Base-by-base conservation (phyloP, 1,284 basidiomycete genomes). In the Rhodotorula sp. region DNA sequence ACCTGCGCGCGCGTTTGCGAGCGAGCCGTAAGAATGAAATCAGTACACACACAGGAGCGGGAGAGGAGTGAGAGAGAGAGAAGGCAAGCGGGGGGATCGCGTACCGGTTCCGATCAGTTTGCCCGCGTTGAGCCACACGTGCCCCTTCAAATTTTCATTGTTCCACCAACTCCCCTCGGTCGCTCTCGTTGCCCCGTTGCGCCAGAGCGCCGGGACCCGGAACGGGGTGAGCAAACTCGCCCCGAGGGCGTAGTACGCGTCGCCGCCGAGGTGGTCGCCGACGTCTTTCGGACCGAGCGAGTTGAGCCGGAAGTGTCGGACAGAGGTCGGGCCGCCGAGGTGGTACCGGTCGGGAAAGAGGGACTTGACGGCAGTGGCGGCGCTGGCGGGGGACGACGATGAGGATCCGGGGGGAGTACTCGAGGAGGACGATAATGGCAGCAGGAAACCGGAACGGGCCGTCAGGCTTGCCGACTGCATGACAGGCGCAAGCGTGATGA, bases 311-410 rank as follows among this genome's bases (percentile, higher is more conserved):
- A 97, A 98, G 71, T 90, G 89, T 38, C 97, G 85, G 3, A 99
- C 85, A 61, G 88, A 91, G n/a, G 90, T 88, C 0, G 97, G 94
- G 0, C 95, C 97, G 43, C 95, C 97, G 0, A 98, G 85, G 77
- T 95, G 94, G 80, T 95, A 95, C 7, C 93, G 87, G 81, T 99
- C 97, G 49, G 86, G 87, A 79, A 91, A 90, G 62, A 85, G 85
- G 38, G 86, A 78, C 14, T 74, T 57, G 26, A 65, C 49, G 60
- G 81, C 38, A 8, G 79, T 10, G 80, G 79, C 7, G 90, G 78
- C 48, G 34, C 6, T 34, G 14, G 50, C 45, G 8, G 62, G 5
- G 5, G 54, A 43, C 16, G 56, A 57, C 38, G 10, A 43, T 43
- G 38, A 43, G 38, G 38, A 43, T 5, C 28, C 26, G 19, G 14